Percentiles rank a stretch among this genome's conserved stretches.
These are phyloP conservation scores for Aechmea fasciata DNA, from an alignment of 176 grass and related monocot genomes.

Conservation along the genomic window DNA sequence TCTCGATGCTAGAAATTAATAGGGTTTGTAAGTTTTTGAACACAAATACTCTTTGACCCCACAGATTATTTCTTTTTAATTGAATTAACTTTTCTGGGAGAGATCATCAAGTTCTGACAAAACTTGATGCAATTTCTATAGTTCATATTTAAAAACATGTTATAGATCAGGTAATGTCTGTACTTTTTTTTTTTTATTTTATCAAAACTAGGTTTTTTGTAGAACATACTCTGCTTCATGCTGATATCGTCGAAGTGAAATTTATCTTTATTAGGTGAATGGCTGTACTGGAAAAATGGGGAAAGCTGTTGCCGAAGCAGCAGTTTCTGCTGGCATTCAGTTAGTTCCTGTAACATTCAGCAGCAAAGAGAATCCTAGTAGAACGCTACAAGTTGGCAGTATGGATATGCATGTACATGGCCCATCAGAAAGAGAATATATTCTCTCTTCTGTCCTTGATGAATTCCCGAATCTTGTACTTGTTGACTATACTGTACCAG, in stretches of 20 bases:
- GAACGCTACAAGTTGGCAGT: conserved; percentile 40
- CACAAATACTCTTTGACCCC: no score
- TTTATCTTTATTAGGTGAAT: conserved; percentile 50
- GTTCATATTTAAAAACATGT: no score
- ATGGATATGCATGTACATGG: conserved; percentile 56
- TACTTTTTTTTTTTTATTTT: no score
- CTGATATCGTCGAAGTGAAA: neutral
- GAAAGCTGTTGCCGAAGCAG: conserved; percentile 51
- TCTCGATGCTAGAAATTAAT: no score
- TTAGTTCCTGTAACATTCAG: conserved; percentile 82
- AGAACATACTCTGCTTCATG: neutral
- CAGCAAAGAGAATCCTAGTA: conserved; percentile 45
- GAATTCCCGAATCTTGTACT: conserved; percentile 70
- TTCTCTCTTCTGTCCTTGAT: conserved; percentile 55
- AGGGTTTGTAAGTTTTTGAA: no score
- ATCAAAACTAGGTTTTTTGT: neutral
- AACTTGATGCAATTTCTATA: no score
- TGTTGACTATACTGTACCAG: conserved; percentile 74
- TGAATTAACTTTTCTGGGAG: no score
- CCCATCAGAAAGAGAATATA: conserved; percentile 51
- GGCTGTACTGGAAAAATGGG: conserved; percentile 89
- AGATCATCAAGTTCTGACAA: no score
- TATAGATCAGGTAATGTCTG: no score
- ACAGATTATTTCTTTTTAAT: no score
- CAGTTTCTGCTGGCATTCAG: conserved; percentile 51